phyloP scores from a whole-genome alignment of 2,329 filamentous ascomycete genomes.

The Talaromyces sp. region DNA sequence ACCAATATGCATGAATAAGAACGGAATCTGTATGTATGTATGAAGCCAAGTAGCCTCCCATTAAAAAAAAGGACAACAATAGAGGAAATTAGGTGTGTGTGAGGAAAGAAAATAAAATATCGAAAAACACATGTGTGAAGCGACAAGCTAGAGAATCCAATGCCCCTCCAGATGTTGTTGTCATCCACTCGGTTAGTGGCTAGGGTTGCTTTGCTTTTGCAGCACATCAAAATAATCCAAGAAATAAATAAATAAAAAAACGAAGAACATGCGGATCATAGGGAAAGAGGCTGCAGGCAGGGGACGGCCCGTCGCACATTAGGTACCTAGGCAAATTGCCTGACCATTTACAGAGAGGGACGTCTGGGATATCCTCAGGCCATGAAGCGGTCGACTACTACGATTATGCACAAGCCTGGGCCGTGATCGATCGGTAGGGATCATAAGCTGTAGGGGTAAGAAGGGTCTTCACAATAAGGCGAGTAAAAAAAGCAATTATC shows the following conservation, averaged over 20 bases:
- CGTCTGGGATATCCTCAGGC: conserved; percentile 33
- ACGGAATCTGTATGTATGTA: background rate
- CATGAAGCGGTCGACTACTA: conserved; percentile 21
- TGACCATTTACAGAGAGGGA: conserved; percentile 40
- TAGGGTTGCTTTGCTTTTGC: conserved; percentile 11
- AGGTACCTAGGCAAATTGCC: conserved; percentile 17
- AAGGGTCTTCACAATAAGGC: background rate
- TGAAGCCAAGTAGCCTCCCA: conserved; percentile 14
- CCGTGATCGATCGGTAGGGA: conserved; percentile 17
- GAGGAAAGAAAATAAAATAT: conserved; percentile 7
- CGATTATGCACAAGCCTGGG: conserved; percentile 13
- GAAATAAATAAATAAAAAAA: conserved; percentile 28
- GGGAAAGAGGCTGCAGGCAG: conserved; percentile 43
- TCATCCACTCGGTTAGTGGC: conserved; percentile 31
- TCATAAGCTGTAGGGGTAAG: conserved; percentile 3
- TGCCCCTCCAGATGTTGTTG: conserved; percentile 35
- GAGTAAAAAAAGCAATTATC: background rate
- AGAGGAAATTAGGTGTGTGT: background rate
- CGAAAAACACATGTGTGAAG: conserved; percentile 32
- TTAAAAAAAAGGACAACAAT: background rate
- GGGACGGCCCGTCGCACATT: conserved; percentile 47
- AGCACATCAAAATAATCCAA: background rate
- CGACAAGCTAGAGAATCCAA: conserved; percentile 35
- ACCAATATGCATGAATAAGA: conserved; percentile 12
- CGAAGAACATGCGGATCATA: conserved; percentile 42